Percentiles rank a stretch among this genome's conserved stretches.
Conservation (phyloP, 495 filamentous ascomycete species). For the Durotheca rogersii region DNA sequence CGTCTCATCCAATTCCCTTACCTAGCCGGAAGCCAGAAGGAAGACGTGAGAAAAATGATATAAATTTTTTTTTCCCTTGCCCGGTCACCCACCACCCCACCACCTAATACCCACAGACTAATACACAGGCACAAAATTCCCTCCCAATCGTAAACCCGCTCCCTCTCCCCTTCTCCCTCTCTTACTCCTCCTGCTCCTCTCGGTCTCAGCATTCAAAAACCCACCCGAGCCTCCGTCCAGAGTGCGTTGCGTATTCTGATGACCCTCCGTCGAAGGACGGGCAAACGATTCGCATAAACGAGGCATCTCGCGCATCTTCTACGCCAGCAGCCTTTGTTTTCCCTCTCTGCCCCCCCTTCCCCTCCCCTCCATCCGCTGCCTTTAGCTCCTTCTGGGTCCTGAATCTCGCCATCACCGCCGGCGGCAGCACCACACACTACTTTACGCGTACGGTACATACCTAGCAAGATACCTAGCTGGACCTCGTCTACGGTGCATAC, state of each 20-base stretch:
- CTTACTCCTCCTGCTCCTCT: constrained; percentile 25
- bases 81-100: no score
- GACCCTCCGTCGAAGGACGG: not conserved
- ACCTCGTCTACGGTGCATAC: no score
- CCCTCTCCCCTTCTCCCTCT: constrained; percentile 20
- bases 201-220: no score
- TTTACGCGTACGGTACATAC: no score
- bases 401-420: constrained; percentile 23
- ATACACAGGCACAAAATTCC: constrained; percentile 17
- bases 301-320: constrained; percentile 16
- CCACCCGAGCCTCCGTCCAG: no score
- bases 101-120: no score
- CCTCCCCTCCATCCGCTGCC: no score
- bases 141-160: constrained; percentile 21
- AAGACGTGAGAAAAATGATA: constrained; percentile 3
- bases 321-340: constrained; percentile 20
- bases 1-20: no score
- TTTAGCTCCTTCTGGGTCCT: no score
- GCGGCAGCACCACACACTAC: not conserved
- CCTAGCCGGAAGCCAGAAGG: constrained; percentile 20
- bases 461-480: no score
- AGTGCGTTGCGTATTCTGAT: constrained; percentile 19
- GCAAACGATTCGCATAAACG: constrained; percentile 9
- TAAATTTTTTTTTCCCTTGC: constrained; percentile 21
- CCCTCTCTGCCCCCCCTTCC: constrained; percentile 27